Evolutionary conservation across 768 basidiomycete species (phyloP).

Genomic region (Trametopsis cervina): DNA sequence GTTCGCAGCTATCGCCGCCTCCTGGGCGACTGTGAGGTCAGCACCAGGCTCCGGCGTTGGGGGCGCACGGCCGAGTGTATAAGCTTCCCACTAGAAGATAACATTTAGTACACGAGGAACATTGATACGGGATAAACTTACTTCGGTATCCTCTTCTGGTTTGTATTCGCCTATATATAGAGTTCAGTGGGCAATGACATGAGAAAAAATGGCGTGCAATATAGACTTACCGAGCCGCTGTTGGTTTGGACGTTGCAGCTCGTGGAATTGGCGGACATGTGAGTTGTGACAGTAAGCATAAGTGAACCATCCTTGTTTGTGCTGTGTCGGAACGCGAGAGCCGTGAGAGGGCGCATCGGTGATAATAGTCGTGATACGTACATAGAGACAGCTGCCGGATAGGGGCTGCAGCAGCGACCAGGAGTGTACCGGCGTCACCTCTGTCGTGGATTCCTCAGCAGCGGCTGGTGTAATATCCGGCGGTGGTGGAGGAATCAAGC

Average conservation of each 20-base stretch:
- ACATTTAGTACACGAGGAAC: neutral
- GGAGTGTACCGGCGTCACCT: conserved; percentile 63
- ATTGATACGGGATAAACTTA: conserved; percentile 30
- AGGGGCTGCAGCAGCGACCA: conserved; percentile 82
- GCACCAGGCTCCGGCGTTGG: conserved; percentile 49
- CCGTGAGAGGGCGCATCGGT: conserved; percentile 8
- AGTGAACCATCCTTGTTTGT: conserved; percentile 92
- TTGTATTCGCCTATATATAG: conserved; percentile 52
- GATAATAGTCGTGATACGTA: conserved; percentile 37
- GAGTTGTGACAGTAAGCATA: conserved; percentile 95
- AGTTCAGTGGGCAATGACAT: conserved; percentile 11
- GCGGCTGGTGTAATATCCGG: conserved; percentile 35
- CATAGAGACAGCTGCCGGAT: conserved; percentile 78
- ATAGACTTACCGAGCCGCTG: conserved; percentile 52
- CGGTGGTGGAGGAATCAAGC: conserved; percentile 65
- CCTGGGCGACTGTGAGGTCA: conserved; percentile 61
- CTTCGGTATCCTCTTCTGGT: conserved; percentile 83
- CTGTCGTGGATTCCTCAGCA: conserved; percentile 50
- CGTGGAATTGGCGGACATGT: conserved; percentile 95
- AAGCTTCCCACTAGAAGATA: conserved; percentile 58
- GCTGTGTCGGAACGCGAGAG: conserved; percentile 34
- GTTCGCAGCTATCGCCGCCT: conserved; percentile 56
- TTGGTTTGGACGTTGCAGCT: conserved; percentile 57
- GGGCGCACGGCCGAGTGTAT: conserved; percentile 70
- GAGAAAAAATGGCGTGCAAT: conserved; percentile 1